Evolutionary conservation across 106 monocot genomes (phyloP), one percentile per base, ranked within the genome.

Genomic region (Ottelia alismoides): DNA sequence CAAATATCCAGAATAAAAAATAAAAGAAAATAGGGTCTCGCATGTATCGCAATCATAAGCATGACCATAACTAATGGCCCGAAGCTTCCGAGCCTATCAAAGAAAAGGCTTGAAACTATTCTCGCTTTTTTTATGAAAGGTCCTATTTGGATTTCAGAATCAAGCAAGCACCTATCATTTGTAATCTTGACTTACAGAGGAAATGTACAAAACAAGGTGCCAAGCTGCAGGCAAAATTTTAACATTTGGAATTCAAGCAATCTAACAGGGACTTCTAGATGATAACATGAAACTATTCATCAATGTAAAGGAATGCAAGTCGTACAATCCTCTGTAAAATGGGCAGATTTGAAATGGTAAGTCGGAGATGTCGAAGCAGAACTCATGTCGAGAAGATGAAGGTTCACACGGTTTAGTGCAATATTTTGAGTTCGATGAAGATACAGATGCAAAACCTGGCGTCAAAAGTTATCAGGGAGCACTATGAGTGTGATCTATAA

Each of bases 381-480:
- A 62, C 76, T 70, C 76, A 79, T 64, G 75, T 75, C 45, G 69
- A 69, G 52, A 78, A 60, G 69, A 22, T 59, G 57, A 49, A 66
- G 60, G 64, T 74, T 67, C 83, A 78, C 46, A 77, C 76, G 59
- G 65, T 73, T 68, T 73, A 77, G 67, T 74, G 69, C 72, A 75
- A 68, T 63, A 73, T 85, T 60, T 69, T 66, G 70, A 71, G 59
- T 62, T 76, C 57, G 74, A 86, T 70, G 79, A 65, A 74, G 74
- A n/a, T 45, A 85, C 67, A 76, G 45, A 76, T 55, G 58, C 53
- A 51, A 65, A 74, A 74, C 74, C 85, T 77, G 77, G 74, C 72
- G 63, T 64, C 73, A 79, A 80, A 80, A 77, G 60, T 58, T 63
- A 70, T 71, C 71, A 86, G 60, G 71, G 53, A 80, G 73, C 60